phyloP scores from a whole-genome alignment of 805 yeast genomes.

The Hanseniaspora pseudoguilliermondii region DNA sequence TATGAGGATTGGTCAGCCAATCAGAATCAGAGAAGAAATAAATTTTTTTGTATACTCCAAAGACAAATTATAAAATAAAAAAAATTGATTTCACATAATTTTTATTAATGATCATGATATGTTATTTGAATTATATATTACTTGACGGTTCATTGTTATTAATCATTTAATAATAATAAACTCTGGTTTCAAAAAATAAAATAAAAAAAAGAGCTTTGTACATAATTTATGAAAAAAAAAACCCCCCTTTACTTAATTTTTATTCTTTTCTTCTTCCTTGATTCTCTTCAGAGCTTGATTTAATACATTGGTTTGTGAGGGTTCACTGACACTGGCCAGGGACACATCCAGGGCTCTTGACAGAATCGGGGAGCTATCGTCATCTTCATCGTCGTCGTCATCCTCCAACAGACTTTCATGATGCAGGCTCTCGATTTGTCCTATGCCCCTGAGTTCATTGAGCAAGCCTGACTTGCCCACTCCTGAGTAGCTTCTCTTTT shows the following conservation, averaged over 20 bases:
- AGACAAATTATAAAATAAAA: too few species aligned
- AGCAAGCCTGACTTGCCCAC: constrained; percentile 4
- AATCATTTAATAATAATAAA: too few species aligned
- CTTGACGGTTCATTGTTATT: too few species aligned
- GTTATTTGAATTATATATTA: too few species aligned
- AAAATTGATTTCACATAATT: too few species aligned
- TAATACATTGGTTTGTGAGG: background rate
- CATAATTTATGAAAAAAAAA: background rate
- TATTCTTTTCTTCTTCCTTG: background rate
- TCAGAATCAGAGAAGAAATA: background rate
- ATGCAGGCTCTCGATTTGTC: background rate
- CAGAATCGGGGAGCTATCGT: background rate
- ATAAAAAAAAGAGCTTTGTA: background rate
- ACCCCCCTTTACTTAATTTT: background rate
- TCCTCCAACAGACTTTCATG: background rate
- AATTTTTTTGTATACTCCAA: too few species aligned
- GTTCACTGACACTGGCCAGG: background rate
- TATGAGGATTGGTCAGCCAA: too few species aligned
- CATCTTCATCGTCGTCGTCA: constrained; percentile 8
- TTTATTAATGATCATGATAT: too few species aligned
- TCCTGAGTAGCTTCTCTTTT: constrained; percentile 8
- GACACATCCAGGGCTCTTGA: background rate
- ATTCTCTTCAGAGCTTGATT: background rate
- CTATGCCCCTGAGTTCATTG: constrained; percentile 5
- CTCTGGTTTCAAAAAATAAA: too few species aligned